Base-by-base conservation (phyloP, 768 basidiomycete genomes). In the Cystofilobasidium macerans region DNA sequence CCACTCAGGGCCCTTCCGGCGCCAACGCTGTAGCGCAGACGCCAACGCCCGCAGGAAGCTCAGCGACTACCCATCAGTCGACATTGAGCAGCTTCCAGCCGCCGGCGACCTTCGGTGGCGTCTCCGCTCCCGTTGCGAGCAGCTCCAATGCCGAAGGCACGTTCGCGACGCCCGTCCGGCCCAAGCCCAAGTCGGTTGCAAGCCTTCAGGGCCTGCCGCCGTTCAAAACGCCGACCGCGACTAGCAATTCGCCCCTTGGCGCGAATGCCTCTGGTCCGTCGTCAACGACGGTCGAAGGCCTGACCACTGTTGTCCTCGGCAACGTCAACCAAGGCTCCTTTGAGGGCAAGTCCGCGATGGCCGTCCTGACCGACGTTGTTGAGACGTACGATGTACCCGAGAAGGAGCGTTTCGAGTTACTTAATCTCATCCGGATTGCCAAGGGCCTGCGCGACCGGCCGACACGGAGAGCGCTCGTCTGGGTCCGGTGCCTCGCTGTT, bases 401-500 rank as follows among this genome's bases (percentile, higher is more conserved):
- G 26, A 81, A 84, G 38, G 90, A 93, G 75, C 87, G 86, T 70
- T 93, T 89, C 72, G 89, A 93, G 73, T 79, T 95, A 9, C 79
- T 94, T 69, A 89, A 87, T 75, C 86, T 87, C 61, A 87, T 94
- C 68, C 84, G 93, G 63, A 79, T 86, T 40, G 86, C 87, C n/a
- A 81, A 83, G 69, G 84, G 84, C 12, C 78, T 94, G 47, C 79
- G 81, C 14, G 80, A 79, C 28, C 62, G 62, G 16, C 84, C 85
- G 3, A 56, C 62, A 26, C 83, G 92, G 40, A 84, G 86, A 76
- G 87, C 90, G 74, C 82, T 97, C 47, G 82, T 93, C 51, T 78
- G 84, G 67, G 81, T 88, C 51, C 84, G 93, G 65, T 82, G 97
- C 28, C 79, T 95, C 48, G 85, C 94, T 13, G 86, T 94, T 65